Base-by-base conservation (phyloP, 202 grass and related monocot species). In the Digitaria exilis region DNA sequence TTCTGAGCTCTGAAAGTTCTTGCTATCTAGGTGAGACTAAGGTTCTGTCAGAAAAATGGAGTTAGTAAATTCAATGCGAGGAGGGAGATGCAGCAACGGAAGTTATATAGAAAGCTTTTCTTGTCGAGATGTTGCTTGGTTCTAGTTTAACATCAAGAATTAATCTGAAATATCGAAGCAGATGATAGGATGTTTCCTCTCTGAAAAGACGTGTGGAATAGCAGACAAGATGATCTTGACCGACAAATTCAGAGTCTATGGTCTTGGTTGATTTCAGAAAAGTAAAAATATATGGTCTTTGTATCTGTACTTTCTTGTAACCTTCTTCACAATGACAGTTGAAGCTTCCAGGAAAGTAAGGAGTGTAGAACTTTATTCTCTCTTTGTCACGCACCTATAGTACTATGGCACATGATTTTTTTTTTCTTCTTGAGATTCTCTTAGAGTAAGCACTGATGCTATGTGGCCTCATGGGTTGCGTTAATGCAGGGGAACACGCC, bases 111-210 rank as follows among this genome's bases (percentile, higher is more conserved):
- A 48, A 65, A 37, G 4, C 10, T 1, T 41, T 24, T 71, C 7
- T 21, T 30, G 7, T 30, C 31, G 44, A 18, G 2, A 11, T 82
- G 0, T 19, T 72, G 2, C 10, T 30, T 81, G n/a, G n/a, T n/a
- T n/a, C n/a, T n/a, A n/a, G 76, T 49, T 72, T 85, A 37, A 37
- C 73, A 82, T 26, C 50, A n/a, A 42, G 37, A 85, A 86, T 50
- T 61, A 78, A 63, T 67, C 32, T 62, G 88, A 86, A 90, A 90
- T 16, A 90, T 86, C 84, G 30, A 74, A 26, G 88, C 50, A 86
- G 31, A 45, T 78, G 11, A 69, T 51, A 69, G 78, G 88, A 86
- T 90, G 79, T 83, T 90, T 90, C 88, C 60, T 50, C 50, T 43
- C 44, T 42, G 83, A 54, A 78, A 74, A 68, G 32, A 12, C 42